Percentiles rank a stretch among this genome's conserved stretches.
Conservation (phyloP, 148 eudicot species). For the Diospyros lotus region DNA sequence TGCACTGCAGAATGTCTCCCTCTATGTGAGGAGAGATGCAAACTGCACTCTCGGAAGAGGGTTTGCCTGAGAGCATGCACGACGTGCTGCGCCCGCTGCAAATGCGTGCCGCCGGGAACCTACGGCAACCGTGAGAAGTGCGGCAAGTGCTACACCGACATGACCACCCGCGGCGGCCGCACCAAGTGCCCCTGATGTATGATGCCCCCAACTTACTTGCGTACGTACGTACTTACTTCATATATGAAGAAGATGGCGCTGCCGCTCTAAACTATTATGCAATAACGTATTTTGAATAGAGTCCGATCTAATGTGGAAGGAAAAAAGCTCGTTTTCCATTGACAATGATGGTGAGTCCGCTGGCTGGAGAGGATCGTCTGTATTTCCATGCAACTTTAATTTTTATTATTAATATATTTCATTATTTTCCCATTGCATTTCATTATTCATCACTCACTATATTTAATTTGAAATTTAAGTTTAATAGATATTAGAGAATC, state of each 20-base stretch:
- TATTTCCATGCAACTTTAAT: too few species aligned
- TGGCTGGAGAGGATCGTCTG: too few species aligned
- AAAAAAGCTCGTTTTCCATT: conserved; percentile 8
- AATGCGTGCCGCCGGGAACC: conserved; percentile 79
- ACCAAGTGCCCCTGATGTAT: conserved; percentile 53
- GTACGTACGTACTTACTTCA: too few species aligned
- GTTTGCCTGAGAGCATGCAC: conserved; percentile 57
- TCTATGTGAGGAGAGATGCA: conserved; percentile 51
- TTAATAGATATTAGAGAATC: too few species aligned
- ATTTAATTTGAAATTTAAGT: too few species aligned
- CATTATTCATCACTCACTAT: too few species aligned
- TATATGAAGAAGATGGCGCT: background rate
- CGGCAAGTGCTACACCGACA: conserved; percentile 62
- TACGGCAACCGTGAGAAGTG: conserved; percentile 60
- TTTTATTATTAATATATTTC: too few species aligned
- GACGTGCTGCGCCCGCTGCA: conserved; percentile 67
- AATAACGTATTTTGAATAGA: background rate
- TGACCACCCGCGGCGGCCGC: conserved; percentile 60
- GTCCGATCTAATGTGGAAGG: background rate
- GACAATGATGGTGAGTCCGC: background rate
- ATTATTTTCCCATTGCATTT: too few species aligned
- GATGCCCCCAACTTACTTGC: too few species aligned
- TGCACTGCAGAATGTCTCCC: conserved; percentile 46
- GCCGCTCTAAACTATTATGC: background rate
- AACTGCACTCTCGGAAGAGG: conserved; percentile 38